Base-by-base conservation (phyloP, 2,329 filamentous ascomycete genomes). In the Monosporascus ibericus region DNA sequence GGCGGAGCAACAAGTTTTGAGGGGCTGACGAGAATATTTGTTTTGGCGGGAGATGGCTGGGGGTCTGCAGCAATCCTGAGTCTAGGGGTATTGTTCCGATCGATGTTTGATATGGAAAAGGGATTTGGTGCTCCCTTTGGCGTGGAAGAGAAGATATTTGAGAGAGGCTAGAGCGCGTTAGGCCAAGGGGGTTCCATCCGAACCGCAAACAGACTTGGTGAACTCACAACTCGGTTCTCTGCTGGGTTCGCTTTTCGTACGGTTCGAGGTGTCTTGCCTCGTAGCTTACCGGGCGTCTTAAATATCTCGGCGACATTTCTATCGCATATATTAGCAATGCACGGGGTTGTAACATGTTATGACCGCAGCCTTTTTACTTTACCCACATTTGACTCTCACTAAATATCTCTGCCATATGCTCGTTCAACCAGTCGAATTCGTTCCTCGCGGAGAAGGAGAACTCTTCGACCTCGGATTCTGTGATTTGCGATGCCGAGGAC, bases 381-480 rank as follows among this genome's bases (percentile, higher is more conserved):
- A 80, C 87, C 65, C 82, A 96, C 94, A 91, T 82, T 72, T 92
- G 84, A 65, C 91, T 88, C 62, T 87, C 85, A 63, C 85, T 87
- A 68, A 97, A 95, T 65, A 99, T 90, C 58, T 95, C 90, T 48
- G 84, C 84, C 92, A 99, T 96, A 70, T 99, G 94, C 73, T 97
- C 94, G 66, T 99, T 97, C 63, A 99, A 77, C 94, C 94, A 99
- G 68, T 97, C 92, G 65, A 97, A 76, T 70, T 99, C 94, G 72
- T 97, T 95, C 53, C 89, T 84, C 56, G 90, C 92, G 30, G 91
- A 90, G 72, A 89, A 97, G 44, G 88, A 84, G 66, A 97, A 95
- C 72, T 99, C 95, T 60, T 97, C 92, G 51, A 89, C 81, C 70
- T 97, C 94, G 52, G 90, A 82, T 47, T 87, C 79, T 17, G 88